Conservation (phyloP, 345 rosid genomes). For the Rubroshorea leprosula region DNA sequence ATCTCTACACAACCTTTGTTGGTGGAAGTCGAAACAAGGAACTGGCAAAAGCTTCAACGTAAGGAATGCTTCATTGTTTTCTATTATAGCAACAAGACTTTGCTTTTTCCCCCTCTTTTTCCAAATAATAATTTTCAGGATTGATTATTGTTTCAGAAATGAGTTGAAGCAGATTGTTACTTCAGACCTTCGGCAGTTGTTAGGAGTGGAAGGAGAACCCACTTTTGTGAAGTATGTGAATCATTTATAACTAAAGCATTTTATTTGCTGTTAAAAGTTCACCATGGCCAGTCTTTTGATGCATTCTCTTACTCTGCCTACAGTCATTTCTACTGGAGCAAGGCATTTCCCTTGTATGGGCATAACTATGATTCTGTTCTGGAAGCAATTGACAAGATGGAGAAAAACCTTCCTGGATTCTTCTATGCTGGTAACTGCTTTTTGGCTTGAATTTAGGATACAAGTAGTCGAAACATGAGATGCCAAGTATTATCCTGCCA, state of each 20-base stretch:
- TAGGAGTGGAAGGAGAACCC: conserved; percentile 94
- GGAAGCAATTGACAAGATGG: conserved; percentile 73
- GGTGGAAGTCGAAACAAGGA: conserved; percentile 90
- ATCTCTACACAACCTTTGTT: conserved; percentile 88
- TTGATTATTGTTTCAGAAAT: conserved; percentile 35
- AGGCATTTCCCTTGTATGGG: conserved; percentile 80
- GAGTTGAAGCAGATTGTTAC: conserved; percentile 74
- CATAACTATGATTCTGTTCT: conserved; percentile 54
- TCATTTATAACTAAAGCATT: conserved; percentile 1
- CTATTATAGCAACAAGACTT: neutral
- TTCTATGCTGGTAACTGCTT: conserved; percentile 79
- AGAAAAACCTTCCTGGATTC: conserved; percentile 81
- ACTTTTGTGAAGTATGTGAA: conserved; percentile 61
- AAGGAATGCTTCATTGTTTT: conserved; percentile 18
- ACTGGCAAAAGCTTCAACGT: conserved; percentile 83
- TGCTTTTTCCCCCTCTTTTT: neutral
- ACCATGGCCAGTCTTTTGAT: neutral
- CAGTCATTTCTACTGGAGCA: conserved; percentile 92
- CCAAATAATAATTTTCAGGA: conserved; percentile 7
- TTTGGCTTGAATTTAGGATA: conserved; percentile 4
- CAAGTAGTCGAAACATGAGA: neutral
- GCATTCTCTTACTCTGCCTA: conserved; percentile 16
- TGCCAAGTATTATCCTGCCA: neutral
- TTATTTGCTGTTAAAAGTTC: neutral
- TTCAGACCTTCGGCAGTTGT: conserved; percentile 68